Evolutionary conservation across 345 rosid species (phyloP).

Genomic region (Capsella bursapastoris): DNA sequence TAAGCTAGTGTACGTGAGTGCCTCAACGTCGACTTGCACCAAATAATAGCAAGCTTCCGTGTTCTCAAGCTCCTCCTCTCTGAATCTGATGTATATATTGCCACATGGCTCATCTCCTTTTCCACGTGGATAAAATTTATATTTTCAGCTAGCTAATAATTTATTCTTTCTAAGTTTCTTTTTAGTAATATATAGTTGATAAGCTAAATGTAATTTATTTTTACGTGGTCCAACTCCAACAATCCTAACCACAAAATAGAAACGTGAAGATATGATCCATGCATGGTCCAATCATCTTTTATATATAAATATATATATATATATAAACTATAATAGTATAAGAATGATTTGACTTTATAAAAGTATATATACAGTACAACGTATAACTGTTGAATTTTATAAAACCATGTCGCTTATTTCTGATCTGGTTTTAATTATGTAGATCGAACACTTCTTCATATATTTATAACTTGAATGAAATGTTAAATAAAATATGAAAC

Average conservation of each 20-base stretch:
- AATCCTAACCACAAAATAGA: slow-evolving; percentile 1
- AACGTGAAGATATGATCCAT: slow-evolving; percentile 18
- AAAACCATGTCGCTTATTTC: not conserved
- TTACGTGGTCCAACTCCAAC: slow-evolving; percentile 5
- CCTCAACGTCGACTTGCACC: slow-evolving; percentile 38
- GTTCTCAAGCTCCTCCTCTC: slow-evolving; percentile 7
- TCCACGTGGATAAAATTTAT: slow-evolving; percentile 13
- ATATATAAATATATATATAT: too few relatives aligned
- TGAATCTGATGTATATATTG: not conserved
- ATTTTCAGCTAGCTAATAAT: too few relatives aligned
- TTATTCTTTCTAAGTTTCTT: not conserved
- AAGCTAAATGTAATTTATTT: not conserved
- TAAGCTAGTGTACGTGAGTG: slow-evolving; percentile 15
- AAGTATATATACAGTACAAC: too few relatives aligned
- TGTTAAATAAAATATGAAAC: not conserved
- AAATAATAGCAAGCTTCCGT: slow-evolving; percentile 29
- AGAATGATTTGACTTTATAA: too few relatives aligned
- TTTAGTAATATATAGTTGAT: not conserved
- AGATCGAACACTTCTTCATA: not conserved
- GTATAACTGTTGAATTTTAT: too few relatives aligned
- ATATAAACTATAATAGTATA: too few relatives aligned
- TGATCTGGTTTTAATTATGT: not conserved
- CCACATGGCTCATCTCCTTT: slow-evolving; percentile 18
- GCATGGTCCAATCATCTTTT: not conserved
- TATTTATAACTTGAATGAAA: not conserved